A percentile compares a stretch with the other conserved stretches of the same genome.
Conservation (phyloP, 192 early-diverging fungal genomes). For the Chytriomyces sp. region DNA sequence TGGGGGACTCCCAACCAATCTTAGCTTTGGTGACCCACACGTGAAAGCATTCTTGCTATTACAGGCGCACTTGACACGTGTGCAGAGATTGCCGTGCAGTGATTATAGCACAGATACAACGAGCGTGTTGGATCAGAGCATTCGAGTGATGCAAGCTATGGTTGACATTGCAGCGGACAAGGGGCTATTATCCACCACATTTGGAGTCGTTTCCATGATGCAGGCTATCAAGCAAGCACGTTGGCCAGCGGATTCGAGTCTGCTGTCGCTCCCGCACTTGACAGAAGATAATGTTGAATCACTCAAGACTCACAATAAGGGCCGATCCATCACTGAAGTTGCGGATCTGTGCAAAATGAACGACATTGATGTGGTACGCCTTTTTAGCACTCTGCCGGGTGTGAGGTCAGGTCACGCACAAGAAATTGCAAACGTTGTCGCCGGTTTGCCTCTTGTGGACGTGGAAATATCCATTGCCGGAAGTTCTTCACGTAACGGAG, state of each 20-base stretch:
- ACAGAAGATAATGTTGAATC: slow-evolving; percentile 32
- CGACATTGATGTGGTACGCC: slow-evolving; percentile 12
- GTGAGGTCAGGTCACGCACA: slow-evolving; percentile 13
- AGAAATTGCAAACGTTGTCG: slow-evolving; percentile 38
- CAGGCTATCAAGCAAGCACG: slow-evolving; percentile 93
- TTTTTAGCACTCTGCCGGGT: slow-evolving; percentile 18
- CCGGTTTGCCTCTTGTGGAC: slow-evolving; percentile 36
- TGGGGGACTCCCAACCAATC: slow-evolving; percentile 36
- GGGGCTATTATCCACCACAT: slow-evolving; percentile 63
- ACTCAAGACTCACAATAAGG: slow-evolving; percentile 5
- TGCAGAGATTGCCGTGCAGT: slow-evolving; percentile 70
- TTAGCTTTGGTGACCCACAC: slow-evolving; percentile 79
- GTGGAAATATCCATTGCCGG: slow-evolving; percentile 27
- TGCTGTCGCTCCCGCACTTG: slow-evolving; percentile 68
- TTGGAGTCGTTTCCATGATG: slow-evolving; percentile 79
- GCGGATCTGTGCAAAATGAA: slow-evolving; percentile 17
- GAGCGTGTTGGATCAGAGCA: slow-evolving; percentile 86
- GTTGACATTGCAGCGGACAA: slow-evolving; percentile 77
- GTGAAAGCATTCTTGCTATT: slow-evolving; percentile 88
- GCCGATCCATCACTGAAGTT: slow-evolving; percentile 2
- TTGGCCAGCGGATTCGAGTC: slow-evolving; percentile 74
- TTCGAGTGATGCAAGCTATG: slow-evolving; percentile 93
- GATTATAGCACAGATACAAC: slow-evolving; percentile 93
- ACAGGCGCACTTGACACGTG: slow-evolving; percentile 85
- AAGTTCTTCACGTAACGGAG: slow-evolving; percentile 34